Evolutionary conservation across 106 monocot genomes (phyloP), one percentile per base, ranked within the genome.

Genomic region (Apostasia ramifera): DNA sequence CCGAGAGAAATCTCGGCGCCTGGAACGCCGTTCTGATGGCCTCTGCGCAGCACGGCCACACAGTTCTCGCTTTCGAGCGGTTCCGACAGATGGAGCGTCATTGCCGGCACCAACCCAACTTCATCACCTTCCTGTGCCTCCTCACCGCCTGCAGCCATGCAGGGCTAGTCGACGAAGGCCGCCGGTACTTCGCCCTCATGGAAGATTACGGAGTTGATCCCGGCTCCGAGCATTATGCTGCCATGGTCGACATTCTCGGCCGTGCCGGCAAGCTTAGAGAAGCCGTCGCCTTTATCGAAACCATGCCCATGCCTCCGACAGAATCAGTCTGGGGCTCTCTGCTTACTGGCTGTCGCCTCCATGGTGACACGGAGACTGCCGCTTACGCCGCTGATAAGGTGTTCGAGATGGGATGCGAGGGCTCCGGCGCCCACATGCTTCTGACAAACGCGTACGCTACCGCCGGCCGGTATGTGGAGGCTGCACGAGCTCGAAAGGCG

Each of bases 291-390:
- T 79, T 92, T 53, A 78, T 98, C 6, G 57, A 81, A 13, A 47
- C 67, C 14, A 98, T 98, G 98, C 90, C 93, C 2, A 78, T 90
- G 41, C 68, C 82, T 43, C 87, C 87, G 1, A 82, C 82, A 0
- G 93, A 98, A 49, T 81, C 87, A 0, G 76, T 90, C 2, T 98
- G 98, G 98, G 87, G 93, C 0, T 89, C 98, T 2, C 65, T 98
- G 62, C 78, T 98, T 13, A 98, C 90, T 0, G 93, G 93, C 6
- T 93, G 87, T 56, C 82, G 83, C 41, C 87, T 87, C 6, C 90
- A 93, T 54, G 78, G 80, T 2, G 92, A 93, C 61, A 74, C 77
- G 3, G 78, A 77, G 1, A 88, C 81, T 0, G 98, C 98, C 0
- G 72, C 82, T 8, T 76, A 81, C 40, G 93, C 90, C 0, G 98